Base-by-base conservation (phyloP, 129 eudicot genomes). In the Centrapalus pauciflorus region DNA sequence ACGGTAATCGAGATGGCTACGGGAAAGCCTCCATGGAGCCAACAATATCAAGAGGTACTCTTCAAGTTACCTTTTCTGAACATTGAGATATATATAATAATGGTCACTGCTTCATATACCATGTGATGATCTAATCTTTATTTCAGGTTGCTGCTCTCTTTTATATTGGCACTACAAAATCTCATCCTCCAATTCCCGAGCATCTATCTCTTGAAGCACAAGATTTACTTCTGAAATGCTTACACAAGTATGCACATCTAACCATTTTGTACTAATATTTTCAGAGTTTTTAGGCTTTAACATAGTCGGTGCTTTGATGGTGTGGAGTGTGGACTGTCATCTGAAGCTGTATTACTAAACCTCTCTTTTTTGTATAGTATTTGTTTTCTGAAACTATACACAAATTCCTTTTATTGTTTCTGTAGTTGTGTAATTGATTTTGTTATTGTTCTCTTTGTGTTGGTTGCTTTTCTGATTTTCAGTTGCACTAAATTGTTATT, bases 11-110 rank as follows among this genome's bases (percentile, higher is more conserved):
- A 88, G 80, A 88, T 88, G 96, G 88, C 91, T 24, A 84, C 96
- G 3, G 96, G 96, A 73, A 88, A 82, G 85, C 96, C 96, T 77
- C 96, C 96, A 55, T 88, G 96, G 96, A 79, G 88, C 82, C 86
- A 88, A 64, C 89, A 86, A 56, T 84, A 84, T 63, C 88, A 84
- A 61, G 96, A 82, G 91, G 96, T 84, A 37, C 50, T 54, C 14
- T 27, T 34, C n/a, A 38, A 25, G 38, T 67, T 41, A 14, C 32
- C 7, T 49, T 63, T 34, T 14, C 17, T 48, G 51, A 35, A n/a
- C n/a, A n/a, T n/a, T n/a, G n/a, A n/a, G n/a, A n/a, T n/a, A n/a
- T n/a, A n/a, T n/a, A n/a, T n/a, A n/a, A n/a, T n/a, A n/a, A 27
- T 64, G 70, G 12, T 72, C 25, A 25, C 61, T 61, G 30, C 38